These are phyloP conservation scores for Flaveria robusta DNA, from an alignment of 129 eudicot species.

Conservation along the genomic window DNA sequence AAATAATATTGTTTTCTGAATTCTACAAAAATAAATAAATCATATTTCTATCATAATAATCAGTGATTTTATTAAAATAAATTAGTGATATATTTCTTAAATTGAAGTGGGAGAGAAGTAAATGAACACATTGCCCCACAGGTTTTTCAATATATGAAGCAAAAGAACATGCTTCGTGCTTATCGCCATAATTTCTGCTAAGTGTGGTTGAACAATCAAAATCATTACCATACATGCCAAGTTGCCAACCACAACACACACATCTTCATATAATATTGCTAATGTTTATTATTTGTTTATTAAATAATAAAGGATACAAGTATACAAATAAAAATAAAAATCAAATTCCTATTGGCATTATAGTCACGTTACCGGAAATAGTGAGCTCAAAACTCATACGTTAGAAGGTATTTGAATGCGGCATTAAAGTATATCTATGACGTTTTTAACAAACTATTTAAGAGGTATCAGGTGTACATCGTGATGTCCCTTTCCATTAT, in stretches of 20 bases:
- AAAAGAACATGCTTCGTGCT: constrained; percentile 40
- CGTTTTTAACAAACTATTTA: too few species aligned
- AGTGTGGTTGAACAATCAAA: constrained; percentile 24
- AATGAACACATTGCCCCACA: constrained; percentile 30
- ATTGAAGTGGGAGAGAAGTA: constrained; percentile 26
- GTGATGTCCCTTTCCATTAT: too few species aligned
- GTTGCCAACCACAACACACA: constrained; percentile 32
- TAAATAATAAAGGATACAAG: neutral
- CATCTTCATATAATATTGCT: neutral
- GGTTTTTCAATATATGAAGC: constrained; percentile 30
- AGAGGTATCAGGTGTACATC: too few species aligned
- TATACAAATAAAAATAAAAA: neutral
- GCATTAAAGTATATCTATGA: neutral
- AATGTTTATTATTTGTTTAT: neutral
- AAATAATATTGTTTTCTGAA: neutral
- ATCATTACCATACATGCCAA: constrained; percentile 34
- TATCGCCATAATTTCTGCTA: constrained; percentile 30
- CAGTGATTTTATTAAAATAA: neutral
- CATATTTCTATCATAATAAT: neutral
- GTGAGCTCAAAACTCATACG: neutral
- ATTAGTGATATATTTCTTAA: neutral
- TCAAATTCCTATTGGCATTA: neutral
- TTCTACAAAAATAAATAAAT: neutral
- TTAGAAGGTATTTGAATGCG: neutral
- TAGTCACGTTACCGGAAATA: neutral